Evolutionary conservation across 1,139 yeast genomes (phyloP).

Genomic region (Yamadazyma triangularis): DNA sequence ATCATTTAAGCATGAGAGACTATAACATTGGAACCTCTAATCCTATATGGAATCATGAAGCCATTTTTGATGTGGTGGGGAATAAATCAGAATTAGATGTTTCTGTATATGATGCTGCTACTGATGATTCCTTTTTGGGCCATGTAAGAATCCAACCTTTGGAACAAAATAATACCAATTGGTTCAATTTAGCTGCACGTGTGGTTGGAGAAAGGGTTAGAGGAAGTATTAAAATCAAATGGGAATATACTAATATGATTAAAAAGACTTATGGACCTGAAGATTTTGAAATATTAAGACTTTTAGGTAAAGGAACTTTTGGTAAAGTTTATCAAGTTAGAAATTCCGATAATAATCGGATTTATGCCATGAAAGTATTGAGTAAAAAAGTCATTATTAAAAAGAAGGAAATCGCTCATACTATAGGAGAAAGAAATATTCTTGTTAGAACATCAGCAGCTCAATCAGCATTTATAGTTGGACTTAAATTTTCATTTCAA

Average conservation of each 20-base stretch:
- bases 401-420: constrained; percentile 95
- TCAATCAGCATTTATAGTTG: constrained; percentile 87
- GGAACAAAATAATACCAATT: constrained; percentile 39
- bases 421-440: constrained; percentile 94
- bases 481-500: constrained; percentile 91
- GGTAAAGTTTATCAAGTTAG: constrained; percentile 96
- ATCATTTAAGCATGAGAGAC: constrained; percentile 41
- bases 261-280: constrained; percentile 85
- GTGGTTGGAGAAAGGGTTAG: constrained; percentile 70
- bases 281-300: constrained; percentile 85
- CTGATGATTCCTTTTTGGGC: constrained; percentile 82
- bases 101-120: constrained; percentile 79
- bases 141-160: constrained; percentile 73
- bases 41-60: constrained; percentile 88
- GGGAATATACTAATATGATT: constrained; percentile 65
- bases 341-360: constrained; percentile 80
- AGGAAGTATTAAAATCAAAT: constrained; percentile 71
- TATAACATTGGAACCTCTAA: constrained; percentile 33
- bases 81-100: constrained; percentile 79
- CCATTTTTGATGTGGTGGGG: constrained; percentile 87
- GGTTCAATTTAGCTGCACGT: constrained; percentile 74
- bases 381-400: constrained; percentile 92
- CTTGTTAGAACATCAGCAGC: constrained; percentile 83
- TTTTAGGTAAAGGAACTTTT: constrained; percentile 94
- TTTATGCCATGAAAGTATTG: constrained; percentile 95